phyloP scores from a whole-genome alignment of 805 yeast genomes.

The Suhomyces prunicola region DNA sequence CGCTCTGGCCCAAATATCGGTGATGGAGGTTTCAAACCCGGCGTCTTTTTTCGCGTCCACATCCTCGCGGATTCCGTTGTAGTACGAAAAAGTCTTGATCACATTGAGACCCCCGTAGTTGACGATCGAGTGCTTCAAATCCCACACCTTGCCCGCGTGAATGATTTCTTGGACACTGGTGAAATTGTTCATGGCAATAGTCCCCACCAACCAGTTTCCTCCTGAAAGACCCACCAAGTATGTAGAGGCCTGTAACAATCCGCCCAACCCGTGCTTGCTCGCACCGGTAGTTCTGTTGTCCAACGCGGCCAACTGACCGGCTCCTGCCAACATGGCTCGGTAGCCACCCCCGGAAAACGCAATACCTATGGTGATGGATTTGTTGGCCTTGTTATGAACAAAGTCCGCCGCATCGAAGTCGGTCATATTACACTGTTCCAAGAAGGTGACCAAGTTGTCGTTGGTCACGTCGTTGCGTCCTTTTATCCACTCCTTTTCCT shows the following conservation, averaged over 20 bases:
- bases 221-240: constrained; percentile 72
- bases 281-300: constrained; percentile 34
- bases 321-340: constrained; percentile 71
- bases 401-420: constrained; percentile 47
- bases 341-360: constrained; percentile 86
- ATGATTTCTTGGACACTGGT: constrained; percentile 43
- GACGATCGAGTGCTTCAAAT: constrained; percentile 65
- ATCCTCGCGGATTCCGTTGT: constrained; percentile 26
- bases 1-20: constrained; percentile 45
- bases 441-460: constrained; percentile 43
- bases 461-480: constrained; percentile 46
- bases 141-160: constrained; percentile 31
- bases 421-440: constrained; percentile 43
- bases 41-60: constrained; percentile 33
- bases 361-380: constrained; percentile 48
- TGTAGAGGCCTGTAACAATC: constrained; percentile 61
- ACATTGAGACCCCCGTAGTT: constrained; percentile 58
- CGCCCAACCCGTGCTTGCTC: constrained; percentile 33
- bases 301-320: constrained; percentile 40
- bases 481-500: constrained; percentile 53
- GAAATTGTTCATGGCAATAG: constrained; percentile 61
- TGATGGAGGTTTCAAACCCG: constrained; percentile 35
- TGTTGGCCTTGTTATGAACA: constrained; percentile 31
- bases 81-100: constrained; percentile 58
- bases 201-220: constrained; percentile 61